Evolutionary conservation across 2,329 filamentous ascomycete species (phyloP).

Genomic region (Penicillium sp.): DNA sequence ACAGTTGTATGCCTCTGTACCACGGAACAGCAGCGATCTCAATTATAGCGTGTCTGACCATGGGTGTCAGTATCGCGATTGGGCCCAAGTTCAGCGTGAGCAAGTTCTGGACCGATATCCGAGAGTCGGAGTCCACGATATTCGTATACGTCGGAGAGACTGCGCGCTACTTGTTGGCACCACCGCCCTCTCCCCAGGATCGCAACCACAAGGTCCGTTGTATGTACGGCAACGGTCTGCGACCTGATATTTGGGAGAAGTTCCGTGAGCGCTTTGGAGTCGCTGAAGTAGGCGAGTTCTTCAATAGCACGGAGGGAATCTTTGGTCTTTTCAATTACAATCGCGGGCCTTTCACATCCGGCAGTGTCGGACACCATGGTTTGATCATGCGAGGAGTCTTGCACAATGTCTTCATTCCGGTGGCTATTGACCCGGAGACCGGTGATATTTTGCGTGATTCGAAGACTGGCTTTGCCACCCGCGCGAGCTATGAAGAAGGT

Average conservation of each 20-base stretch:
- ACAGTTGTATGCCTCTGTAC: conserved; percentile 76
- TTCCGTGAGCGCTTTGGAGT: conserved; percentile 57
- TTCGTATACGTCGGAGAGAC: conserved; percentile 81
- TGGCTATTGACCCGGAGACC: conserved; percentile 67
- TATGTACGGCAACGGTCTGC: conserved; percentile 52
- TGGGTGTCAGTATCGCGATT: conserved; percentile 47
- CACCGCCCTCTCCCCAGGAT: conserved; percentile 54
- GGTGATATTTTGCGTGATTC: conserved; percentile 67
- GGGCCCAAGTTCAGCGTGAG: conserved; percentile 62
- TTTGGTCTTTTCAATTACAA: conserved; percentile 63
- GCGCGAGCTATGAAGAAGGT: conserved; percentile 65
- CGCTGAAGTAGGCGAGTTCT: conserved; percentile 68
- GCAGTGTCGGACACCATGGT: conserved; percentile 72
- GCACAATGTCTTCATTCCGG: conserved; percentile 62
- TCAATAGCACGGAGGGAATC: conserved; percentile 74
- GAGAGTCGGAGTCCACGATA: conserved; percentile 66
- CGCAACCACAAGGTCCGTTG: conserved; percentile 47
- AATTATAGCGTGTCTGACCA: conserved; percentile 57
- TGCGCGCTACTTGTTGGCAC: conserved; percentile 70
- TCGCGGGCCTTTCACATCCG: conserved; percentile 62
- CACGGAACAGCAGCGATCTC: conserved; percentile 71
- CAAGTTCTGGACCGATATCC: conserved; percentile 71
- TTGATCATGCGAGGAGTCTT: conserved; percentile 56
- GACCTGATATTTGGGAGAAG: conserved; percentile 52
- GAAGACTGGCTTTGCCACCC: conserved; percentile 66